Base-by-base conservation (phyloP, 2,329 filamentous ascomycete genomes). In the Xylaria multiplex region DNA sequence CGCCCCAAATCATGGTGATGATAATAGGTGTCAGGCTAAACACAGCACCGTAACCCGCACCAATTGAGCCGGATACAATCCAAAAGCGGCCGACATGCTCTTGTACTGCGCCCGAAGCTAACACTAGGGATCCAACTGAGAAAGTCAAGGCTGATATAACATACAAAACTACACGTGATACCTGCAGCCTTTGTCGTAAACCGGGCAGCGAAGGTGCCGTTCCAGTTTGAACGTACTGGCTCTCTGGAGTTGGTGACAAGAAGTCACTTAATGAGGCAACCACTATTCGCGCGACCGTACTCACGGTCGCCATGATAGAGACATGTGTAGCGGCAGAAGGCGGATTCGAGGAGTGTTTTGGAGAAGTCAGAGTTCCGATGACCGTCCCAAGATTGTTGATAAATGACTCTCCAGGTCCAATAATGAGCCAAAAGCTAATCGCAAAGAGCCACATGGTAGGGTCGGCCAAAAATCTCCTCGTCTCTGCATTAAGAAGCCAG, bases 381-480 rank as follows among this genome's bases (percentile, higher is more conserved):
- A 99, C 90, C 27, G 94, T 97, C 42, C 96, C 96, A 9, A 99
- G 83, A 74, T 98, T 99, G 81, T 98, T 99, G 80, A 98, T 93
- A 78, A 97, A 99, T 11, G 95, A 92, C 80, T 99, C 96, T n/a
- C 94, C 95, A 0, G 96, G 95, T 0, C 96, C 96, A 60, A 94
- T 92, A 72, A 97, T 92, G 69, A 98, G 86, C 79, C 98, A 93
- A 80, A 99, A 98, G 22, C 93, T 94, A 0, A 90, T 82, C 0
- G 95, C 93, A 71, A 99, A 90, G 76, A 90, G 92, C 95, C 95
- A 99, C 95, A 98, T 98, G 13, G 93, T 97, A 66, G 87, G 89
- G 72, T 99, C 96, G 27, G 87, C 85, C 9, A 99, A 84, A 78
- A 98, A 99, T 3, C 89, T 85, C 13, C 89, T 85, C 0, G 96